Conservation (phyloP, 305 asterid species). For the Solanum hybrid region DNA sequence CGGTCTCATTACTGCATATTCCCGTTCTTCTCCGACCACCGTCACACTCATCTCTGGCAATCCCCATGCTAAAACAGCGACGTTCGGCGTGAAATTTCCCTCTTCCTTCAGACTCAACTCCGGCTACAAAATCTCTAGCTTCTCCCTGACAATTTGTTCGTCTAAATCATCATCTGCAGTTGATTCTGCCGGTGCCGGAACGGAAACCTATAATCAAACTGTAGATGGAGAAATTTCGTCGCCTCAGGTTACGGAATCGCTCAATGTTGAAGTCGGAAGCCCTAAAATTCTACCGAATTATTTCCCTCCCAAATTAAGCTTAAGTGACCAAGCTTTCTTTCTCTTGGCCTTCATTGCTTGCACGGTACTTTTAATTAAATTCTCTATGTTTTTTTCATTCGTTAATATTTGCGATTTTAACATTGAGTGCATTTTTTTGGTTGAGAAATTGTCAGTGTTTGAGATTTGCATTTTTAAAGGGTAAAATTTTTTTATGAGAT, state of each 20-base stretch:
- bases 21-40: conserved; percentile 10
- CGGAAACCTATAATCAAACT: neutral
- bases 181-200: neutral
- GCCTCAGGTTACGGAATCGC: conserved; percentile 23
- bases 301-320: conserved; percentile 35
- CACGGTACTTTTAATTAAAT: conserved; percentile 39
- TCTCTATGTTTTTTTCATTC: neutral
- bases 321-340: conserved; percentile 55
- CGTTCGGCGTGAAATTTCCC: neutral
- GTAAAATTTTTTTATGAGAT: neutral
- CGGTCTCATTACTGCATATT: neutral
- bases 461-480: neutral
- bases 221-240: conserved; percentile 13
- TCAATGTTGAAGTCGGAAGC: conserved; percentile 41
- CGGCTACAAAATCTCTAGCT: neutral
- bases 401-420: neutral
- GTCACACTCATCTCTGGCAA: neutral
- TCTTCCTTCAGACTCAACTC: neutral
- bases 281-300: conserved; percentile 31
- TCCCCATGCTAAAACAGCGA: neutral
- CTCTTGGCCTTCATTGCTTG: conserved; percentile 61
- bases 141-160: neutral
- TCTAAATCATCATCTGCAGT: conserved; percentile 7
- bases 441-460: neutral
- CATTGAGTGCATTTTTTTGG: neutral